Evolutionary conservation across 2,329 filamentous ascomycete species (phyloP).

Genomic region (Paecilomyces sp.): DNA sequence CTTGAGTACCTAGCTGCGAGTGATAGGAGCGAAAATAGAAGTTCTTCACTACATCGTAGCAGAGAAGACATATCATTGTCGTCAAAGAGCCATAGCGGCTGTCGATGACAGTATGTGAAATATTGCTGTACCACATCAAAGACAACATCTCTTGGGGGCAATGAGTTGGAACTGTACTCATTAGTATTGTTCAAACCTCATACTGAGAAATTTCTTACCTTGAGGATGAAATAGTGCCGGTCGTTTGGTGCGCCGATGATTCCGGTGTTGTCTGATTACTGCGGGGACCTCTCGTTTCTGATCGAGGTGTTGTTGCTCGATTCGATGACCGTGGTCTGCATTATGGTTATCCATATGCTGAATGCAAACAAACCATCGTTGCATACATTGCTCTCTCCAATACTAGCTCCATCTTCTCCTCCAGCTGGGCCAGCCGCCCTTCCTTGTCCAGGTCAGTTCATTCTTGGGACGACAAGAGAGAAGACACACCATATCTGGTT

Average conservation of each 20-base stretch:
- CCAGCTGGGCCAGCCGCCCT: constrained; percentile 6
- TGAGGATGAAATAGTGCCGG: not conserved
- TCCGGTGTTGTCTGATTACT: not conserved
- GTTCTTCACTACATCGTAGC: constrained; percentile 9
- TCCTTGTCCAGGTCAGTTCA: constrained; percentile 1
- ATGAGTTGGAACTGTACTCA: not conserved
- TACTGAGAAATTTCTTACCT: not conserved
- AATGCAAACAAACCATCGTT: not conserved
- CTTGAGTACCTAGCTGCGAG: constrained; percentile 12
- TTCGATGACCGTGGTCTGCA: not conserved
- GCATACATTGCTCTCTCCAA: constrained; percentile 5
- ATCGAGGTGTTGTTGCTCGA: not conserved
- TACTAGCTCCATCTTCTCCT: constrained; percentile 8
- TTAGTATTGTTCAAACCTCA: not conserved
- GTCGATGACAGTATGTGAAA: constrained; percentile 15
- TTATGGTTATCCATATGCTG: not conserved
- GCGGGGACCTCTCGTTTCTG: not conserved
- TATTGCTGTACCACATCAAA: constrained; percentile 8
- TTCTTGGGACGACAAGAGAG: not conserved
- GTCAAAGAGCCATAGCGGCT: constrained; percentile 17
- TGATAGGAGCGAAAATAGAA: constrained; percentile 10
- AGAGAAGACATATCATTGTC: constrained; percentile 7
- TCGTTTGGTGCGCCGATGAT: not conserved
- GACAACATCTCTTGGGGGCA: constrained; percentile 6
- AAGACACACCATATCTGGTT: not conserved